These are phyloP conservation scores for Chalciporus sp. DNA, from an alignment of 1,284 basidiomycete genomes.

Conservation along the genomic window DNA sequence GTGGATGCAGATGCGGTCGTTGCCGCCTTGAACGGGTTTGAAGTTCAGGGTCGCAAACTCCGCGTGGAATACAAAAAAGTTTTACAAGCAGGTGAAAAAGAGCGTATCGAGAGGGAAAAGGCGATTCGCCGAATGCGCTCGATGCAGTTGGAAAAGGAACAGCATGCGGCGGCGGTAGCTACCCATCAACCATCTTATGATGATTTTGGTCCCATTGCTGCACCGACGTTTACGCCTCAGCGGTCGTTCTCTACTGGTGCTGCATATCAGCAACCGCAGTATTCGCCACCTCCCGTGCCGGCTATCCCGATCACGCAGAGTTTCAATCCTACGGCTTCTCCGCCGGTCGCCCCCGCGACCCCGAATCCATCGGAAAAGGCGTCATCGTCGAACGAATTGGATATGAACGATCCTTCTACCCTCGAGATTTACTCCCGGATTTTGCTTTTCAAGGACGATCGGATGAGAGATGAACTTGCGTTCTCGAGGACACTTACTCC, in stretches of 20 bases:
- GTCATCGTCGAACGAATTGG: conserved; percentile 68
- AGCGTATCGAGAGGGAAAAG: conserved; percentile 98
- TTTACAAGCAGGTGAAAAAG: conserved; percentile 97
- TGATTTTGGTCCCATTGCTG: conserved; percentile 62
- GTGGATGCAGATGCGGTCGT: conserved; percentile 95
- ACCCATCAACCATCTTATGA: conserved; percentile 55
- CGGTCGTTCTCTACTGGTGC: conserved; percentile 68
- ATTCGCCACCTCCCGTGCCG: conserved; percentile 59
- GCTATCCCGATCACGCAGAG: conserved; percentile 58
- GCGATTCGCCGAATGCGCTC: conserved; percentile 97
- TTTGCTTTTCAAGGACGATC: conserved; percentile 96
- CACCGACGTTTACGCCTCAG: conserved; percentile 50
- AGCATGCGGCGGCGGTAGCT: conserved; percentile 34
- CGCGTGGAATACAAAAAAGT: conserved; percentile 99
- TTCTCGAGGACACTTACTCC: conserved; percentile 87
- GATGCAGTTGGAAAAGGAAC: conserved; percentile 89
- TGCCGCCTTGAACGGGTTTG: conserved; percentile 92
- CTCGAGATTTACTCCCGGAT: conserved; percentile 98
- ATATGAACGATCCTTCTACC: conserved; percentile 94
- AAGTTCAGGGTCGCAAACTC: conserved; percentile 97
- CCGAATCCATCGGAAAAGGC: conserved; percentile 64
- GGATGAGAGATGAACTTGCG: conserved; percentile 95
- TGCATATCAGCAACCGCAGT: conserved; percentile 59
- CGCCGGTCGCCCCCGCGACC: conserved; percentile 53
- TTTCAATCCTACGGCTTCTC: conserved; percentile 52